Evolutionary conservation across 352 stramenopile species (phyloP).

Genomic region (Hyaloperonospora brassicae): DNA sequence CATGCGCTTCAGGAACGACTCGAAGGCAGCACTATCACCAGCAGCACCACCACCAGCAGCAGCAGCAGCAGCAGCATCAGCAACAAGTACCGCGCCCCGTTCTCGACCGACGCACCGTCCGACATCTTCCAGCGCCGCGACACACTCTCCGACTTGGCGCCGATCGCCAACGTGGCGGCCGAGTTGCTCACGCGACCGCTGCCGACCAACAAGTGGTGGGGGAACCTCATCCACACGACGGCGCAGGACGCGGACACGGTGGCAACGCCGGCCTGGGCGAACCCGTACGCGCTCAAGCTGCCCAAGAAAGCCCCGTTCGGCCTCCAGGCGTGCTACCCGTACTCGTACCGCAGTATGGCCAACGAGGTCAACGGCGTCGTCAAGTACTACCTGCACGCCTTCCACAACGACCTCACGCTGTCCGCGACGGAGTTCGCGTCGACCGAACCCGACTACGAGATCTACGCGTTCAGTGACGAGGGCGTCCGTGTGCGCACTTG

Average conservation of each 20-base stretch:
- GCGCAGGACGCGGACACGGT: conserved; percentile 35
- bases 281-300: conserved; percentile 66
- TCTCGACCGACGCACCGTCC: conserved; percentile 41
- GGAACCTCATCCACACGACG: conserved; percentile 61
- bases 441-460: conserved; percentile 50
- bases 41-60: too few relatives aligned
- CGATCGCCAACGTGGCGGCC: conserved; percentile 54
- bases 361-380: conserved; percentile 40
- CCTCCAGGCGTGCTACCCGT: conserved; percentile 58
- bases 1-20: conserved; percentile 10
- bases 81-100: conserved; percentile 35
- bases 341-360: conserved; percentile 49
- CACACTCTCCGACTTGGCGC: conserved; percentile 40
- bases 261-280: conserved; percentile 55
- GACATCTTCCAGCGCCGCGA: conserved; percentile 49
- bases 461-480: conserved; percentile 63
- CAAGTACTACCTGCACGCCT: conserved; percentile 59
- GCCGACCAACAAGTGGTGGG: conserved; percentile 84
- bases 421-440: conserved; percentile 51
- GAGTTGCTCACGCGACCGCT: conserved; percentile 42
- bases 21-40: conserved; percentile 1
- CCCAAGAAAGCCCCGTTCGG: conserved; percentile 45
- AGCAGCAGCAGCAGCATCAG: too few relatives aligned
- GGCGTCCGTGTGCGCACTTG: conserved; percentile 49
- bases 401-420: conserved; percentile 65